phyloP scores from a whole-genome alignment of 768 basidiomycete genomes.

The Lactifluus volemus region DNA sequence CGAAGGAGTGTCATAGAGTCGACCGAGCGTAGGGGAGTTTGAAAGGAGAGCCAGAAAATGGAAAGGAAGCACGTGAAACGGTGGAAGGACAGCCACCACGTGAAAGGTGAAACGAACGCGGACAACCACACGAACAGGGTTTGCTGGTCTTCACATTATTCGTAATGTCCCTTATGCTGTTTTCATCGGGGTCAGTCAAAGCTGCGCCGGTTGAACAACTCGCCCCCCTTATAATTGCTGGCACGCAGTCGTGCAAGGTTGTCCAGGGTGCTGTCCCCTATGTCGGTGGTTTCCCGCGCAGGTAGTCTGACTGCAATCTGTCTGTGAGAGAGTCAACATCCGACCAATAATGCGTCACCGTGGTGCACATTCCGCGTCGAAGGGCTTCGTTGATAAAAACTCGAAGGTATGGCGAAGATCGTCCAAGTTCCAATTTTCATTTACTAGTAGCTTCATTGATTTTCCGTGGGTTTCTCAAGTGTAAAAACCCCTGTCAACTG shows the following conservation, averaged over 20 bases:
- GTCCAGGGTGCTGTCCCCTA: neutral
- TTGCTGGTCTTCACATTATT: conserved; percentile 1
- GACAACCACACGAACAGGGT: too few species aligned
- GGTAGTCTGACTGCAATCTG: conserved; percentile 4
- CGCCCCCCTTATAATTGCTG: conserved; percentile 1
- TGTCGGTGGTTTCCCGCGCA: conserved; percentile 10
- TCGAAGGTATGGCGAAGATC: neutral
- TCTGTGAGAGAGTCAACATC: neutral
- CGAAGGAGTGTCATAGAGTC: too few species aligned
- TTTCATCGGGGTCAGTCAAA: neutral
- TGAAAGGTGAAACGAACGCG: too few species aligned
- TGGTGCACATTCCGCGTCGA: conserved; percentile 8
- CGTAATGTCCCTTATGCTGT: neutral
- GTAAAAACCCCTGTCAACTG: too few species aligned
- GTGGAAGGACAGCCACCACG: too few species aligned
- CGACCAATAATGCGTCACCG: neutral
- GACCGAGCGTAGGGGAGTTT: too few species aligned
- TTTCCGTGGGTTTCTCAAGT: too few species aligned
- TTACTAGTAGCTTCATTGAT: neutral
- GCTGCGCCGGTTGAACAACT: neutral
- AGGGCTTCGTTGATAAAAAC: neutral
- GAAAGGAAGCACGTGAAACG: too few species aligned
- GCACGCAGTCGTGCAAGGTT: conserved; percentile 6
- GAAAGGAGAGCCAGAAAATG: too few species aligned
- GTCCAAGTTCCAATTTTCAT: neutral